Conservation (phyloP, 2,329 filamentous ascomycete genomes). For the Ophiostoma himal-ulmi region DNA sequence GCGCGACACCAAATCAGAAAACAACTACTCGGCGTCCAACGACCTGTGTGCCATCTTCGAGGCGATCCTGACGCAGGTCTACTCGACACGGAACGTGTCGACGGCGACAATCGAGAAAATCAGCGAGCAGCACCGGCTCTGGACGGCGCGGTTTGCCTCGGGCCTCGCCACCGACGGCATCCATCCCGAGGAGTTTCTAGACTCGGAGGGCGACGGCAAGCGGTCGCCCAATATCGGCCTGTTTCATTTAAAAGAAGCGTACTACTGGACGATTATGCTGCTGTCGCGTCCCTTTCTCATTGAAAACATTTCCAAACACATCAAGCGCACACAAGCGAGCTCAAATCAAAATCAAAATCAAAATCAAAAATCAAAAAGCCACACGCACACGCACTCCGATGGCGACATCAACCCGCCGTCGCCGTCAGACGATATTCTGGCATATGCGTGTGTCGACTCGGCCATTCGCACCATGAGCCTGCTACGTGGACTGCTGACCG, state of each 20-base stretch:
- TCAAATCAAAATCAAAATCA: not conserved
- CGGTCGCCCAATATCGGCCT: conserved; percentile 30
- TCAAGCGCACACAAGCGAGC: conserved; percentile 10
- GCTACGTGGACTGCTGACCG: conserved; percentile 34
- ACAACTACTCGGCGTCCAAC: conserved; percentile 30
- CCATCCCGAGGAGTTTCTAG: conserved; percentile 22
- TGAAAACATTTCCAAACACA: conserved; percentile 28
- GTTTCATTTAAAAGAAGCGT: conserved; percentile 34
- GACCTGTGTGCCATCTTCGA: conserved; percentile 37
- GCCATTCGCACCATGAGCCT: conserved; percentile 37
- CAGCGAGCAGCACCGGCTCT: conserved; percentile 29
- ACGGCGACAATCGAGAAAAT: conserved; percentile 30
- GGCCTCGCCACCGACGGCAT: conserved; percentile 27
- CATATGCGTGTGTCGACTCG: conserved; percentile 35
- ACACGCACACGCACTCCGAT: not conserved
- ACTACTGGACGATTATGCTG: conserved; percentile 38
- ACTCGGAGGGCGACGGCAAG: conserved; percentile 22
- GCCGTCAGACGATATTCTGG: conserved; percentile 28
- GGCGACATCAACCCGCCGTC: conserved; percentile 13
- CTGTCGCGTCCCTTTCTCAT: conserved; percentile 36
- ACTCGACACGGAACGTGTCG: conserved; percentile 32
- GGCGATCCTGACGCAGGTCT: conserved; percentile 34
- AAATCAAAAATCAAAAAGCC: not conserved
- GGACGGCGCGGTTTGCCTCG: conserved; percentile 27
- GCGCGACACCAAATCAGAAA: conserved; percentile 24